Percentiles rank a stretch among this genome's conserved stretches.
phyloP scores from a whole-genome alignment of 163 green algal species.

The Coccomyxa subellipsoidea region DNA sequence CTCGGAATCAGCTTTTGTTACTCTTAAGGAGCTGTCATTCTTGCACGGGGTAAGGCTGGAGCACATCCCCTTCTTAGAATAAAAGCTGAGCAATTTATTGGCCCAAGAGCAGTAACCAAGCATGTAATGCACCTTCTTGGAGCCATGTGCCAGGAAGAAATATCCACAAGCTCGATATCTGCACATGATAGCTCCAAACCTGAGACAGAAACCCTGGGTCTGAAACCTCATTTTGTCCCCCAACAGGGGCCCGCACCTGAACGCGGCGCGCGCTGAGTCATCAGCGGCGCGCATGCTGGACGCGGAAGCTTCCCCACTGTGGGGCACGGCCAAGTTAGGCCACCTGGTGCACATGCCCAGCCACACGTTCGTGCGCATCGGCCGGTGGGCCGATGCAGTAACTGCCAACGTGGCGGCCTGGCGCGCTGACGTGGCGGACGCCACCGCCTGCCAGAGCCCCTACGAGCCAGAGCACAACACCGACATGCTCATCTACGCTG shows the following conservation, averaged over 20 bases:
- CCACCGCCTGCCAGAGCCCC: conserved; percentile 35
- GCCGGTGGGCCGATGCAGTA: conserved; percentile 43
- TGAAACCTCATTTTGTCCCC: too few species aligned
- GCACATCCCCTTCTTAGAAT: too few species aligned
- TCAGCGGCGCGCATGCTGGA: conserved; percentile 9
- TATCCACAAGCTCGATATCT: too few species aligned
- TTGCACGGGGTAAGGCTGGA: too few species aligned
- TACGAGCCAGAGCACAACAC: conserved; percentile 69
- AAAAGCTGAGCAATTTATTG: too few species aligned
- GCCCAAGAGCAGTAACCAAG: too few species aligned
- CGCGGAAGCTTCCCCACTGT: not conserved
- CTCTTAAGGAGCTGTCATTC: too few species aligned
- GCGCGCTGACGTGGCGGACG: conserved; percentile 29
- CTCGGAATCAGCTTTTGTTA: too few species aligned
- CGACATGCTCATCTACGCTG: conserved; percentile 54
- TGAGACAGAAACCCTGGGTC: too few species aligned
- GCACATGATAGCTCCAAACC: too few species aligned
- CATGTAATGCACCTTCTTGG: too few species aligned
- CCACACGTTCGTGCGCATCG: not conserved
- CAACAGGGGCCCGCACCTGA: conserved; percentile 3
- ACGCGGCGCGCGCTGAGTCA: not conserved
- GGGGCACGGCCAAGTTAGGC: conserved; percentile 9
- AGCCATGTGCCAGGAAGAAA: too few species aligned
- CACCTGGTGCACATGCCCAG: conserved; percentile 75
- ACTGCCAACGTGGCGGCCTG: conserved; percentile 38